phyloP scores from a whole-genome alignment of 1,284 basidiomycete species.

The Moniliophthora roreri region DNA sequence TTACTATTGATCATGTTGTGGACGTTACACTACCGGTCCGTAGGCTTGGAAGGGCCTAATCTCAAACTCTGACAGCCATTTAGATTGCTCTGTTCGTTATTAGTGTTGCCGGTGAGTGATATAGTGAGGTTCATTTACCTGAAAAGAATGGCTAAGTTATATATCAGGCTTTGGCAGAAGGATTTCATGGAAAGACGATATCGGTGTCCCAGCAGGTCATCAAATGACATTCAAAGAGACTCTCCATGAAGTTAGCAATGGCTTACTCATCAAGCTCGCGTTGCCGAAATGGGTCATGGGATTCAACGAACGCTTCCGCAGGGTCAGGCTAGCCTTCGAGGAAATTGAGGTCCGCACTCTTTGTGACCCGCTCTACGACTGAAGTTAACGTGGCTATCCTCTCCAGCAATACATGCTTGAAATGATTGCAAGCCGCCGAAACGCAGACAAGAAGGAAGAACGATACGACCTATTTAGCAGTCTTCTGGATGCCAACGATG shows the following conservation, averaged over 20 bases:
- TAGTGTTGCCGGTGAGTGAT: conserved; percentile 44
- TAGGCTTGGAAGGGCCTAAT: neutral
- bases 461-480: conserved; percentile 56
- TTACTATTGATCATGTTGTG: conserved; percentile 34
- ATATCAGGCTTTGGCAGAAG: conserved; percentile 48
- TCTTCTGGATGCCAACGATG: conserved; percentile 49
- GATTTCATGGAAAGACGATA: conserved; percentile 51
- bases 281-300: conserved; percentile 46
- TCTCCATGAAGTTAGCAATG: conserved; percentile 44
- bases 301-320: conserved; percentile 36
- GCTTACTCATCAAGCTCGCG: conserved; percentile 41
- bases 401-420: conserved; percentile 52
- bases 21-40: conserved; percentile 49
- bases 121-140: neutral
- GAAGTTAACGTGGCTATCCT: neutral
- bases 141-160: neutral
- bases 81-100: conserved; percentile 60
- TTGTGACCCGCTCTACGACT: conserved; percentile 1
- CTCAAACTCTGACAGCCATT: neutral
- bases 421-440: conserved; percentile 50
- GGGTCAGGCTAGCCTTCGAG: conserved; percentile 39
- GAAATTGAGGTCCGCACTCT: conserved; percentile 45
- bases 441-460: conserved; percentile 39
- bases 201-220: conserved; percentile 42
- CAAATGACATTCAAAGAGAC: conserved; percentile 57